Evolutionary conservation across 2,329 filamentous ascomycete genomes (phyloP).

Genomic region (Aureobasidium sp.): DNA sequence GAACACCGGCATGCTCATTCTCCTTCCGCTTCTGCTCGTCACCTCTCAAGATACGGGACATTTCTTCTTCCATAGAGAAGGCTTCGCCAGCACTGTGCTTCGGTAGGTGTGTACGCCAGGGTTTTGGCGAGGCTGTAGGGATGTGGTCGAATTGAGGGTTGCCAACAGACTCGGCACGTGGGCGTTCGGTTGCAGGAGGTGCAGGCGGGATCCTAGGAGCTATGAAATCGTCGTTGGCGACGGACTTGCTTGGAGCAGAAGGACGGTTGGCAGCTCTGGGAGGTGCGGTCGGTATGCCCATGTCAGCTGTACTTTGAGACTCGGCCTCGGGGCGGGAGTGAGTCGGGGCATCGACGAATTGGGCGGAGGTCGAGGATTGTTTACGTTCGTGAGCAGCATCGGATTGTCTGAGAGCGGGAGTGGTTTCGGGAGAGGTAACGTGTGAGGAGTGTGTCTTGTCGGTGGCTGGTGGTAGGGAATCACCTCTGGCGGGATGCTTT

Average conservation of each 20-base stretch:
- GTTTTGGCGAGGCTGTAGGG: conserved; percentile 23
- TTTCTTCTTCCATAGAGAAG: conserved; percentile 92
- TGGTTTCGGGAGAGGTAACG: conserved; percentile 21
- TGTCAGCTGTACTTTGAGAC: conserved; percentile 30
- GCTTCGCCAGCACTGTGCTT: conserved; percentile 66
- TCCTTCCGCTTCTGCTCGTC: conserved; percentile 50
- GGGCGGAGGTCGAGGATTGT: conserved; percentile 29
- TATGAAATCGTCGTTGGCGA: conserved; percentile 33
- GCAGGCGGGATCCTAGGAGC: conserved; percentile 38
- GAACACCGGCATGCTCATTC: conserved; percentile 44
- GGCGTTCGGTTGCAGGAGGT: conserved; percentile 24
- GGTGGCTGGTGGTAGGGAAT: conserved; percentile 43
- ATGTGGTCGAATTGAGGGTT: conserved; percentile 33
- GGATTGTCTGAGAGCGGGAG: conserved; percentile 27
- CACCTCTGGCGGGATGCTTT: conserved; percentile 42
- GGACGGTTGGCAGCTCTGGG: conserved; percentile 40
- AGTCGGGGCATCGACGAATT: conserved; percentile 28
- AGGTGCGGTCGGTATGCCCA: conserved; percentile 36
- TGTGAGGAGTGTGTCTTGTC: conserved; percentile 27
- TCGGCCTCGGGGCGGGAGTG: conserved; percentile 22
- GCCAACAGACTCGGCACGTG: conserved; percentile 35
- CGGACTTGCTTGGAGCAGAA: conserved; percentile 33
- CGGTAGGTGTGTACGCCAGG: conserved; percentile 26
- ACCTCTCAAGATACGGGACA: conserved; percentile 75
- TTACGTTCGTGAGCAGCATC: conserved; percentile 29